Evolutionary conservation across 2,329 filamentous ascomycete genomes (phyloP).

Genomic region (Trichoderma atrobrunneum): DNA sequence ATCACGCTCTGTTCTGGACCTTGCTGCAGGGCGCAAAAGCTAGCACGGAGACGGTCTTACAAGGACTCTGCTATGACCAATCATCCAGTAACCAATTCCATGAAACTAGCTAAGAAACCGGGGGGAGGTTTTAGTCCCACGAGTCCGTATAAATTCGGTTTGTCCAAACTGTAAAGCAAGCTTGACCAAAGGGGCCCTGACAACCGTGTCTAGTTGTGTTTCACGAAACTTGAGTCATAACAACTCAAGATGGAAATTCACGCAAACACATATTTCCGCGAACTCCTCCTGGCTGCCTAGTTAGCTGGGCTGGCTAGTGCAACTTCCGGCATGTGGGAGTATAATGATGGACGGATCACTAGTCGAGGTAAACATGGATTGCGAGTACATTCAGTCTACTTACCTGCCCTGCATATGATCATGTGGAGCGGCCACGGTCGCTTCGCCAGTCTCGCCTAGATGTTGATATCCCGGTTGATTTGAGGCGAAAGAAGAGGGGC

Average conservation of each 20-base stretch:
- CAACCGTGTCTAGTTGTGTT: not conserved
- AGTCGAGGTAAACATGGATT: not conserved
- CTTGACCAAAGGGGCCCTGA: not conserved
- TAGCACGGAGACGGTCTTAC: not conserved
- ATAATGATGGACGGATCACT: not conserved
- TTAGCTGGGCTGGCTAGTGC: not conserved
- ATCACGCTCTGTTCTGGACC: not conserved
- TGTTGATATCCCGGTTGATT: not conserved
- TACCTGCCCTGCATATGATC: not conserved
- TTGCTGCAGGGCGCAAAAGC: not conserved
- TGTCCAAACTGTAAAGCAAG: constrained; percentile 1
- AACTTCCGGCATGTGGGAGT: not conserved
- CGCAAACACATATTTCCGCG: not conserved
- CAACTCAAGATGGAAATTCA: not conserved
- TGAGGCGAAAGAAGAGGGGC: constrained; percentile 11
- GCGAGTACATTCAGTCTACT: constrained; percentile 3
- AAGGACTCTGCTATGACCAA: not conserved
- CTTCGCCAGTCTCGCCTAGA: not conserved
- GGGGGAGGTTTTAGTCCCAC: not conserved
- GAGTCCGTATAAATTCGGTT: not conserved
- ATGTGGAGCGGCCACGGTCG: not conserved
- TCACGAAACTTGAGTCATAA: not conserved
- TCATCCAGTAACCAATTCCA: not conserved
- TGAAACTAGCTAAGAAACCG: not conserved
- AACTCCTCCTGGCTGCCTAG: not conserved